A percentile compares a stretch with the other conserved stretches of the same genome.
Evolutionary conservation across 176 grass and related monocot species (phyloP).

Genomic region (Miscanthus lutarioriparius): DNA sequence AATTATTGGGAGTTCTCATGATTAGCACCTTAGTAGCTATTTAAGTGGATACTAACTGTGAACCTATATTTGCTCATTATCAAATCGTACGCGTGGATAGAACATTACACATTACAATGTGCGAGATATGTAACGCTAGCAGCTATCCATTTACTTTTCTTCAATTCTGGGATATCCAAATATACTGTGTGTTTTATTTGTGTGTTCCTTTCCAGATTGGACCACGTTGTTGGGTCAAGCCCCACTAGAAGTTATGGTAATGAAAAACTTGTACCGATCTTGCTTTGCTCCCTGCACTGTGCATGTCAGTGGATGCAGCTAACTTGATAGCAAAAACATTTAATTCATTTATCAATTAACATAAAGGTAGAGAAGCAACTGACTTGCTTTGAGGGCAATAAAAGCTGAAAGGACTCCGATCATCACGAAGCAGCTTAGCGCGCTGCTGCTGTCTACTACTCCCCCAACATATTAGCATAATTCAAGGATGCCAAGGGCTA

Average conservation of each 20-base stretch:
- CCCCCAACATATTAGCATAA: slow-evolving; percentile 49
- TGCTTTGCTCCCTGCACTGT: slow-evolving; percentile 30
- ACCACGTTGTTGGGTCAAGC: slow-evolving; percentile 27
- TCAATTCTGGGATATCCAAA: slow-evolving; percentile 1
- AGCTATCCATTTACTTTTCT: not conserved
- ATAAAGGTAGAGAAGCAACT: slow-evolving; percentile 26
- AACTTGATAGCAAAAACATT: slow-evolving; percentile 35
- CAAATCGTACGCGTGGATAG: not conserved
- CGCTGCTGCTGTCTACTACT: slow-evolving; percentile 43
- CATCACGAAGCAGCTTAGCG: slow-evolving; percentile 46
- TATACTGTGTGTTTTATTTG: not conserved
- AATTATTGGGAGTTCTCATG: not conserved
- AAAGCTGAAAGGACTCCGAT: slow-evolving; percentile 47
- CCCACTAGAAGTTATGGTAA: slow-evolving; percentile 18
- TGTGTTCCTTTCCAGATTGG: slow-evolving; percentile 26
- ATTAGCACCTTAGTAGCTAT: not conserved
- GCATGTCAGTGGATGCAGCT: slow-evolving; percentile 24
- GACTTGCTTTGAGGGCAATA: slow-evolving; percentile 39
- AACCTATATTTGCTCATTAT: no score
- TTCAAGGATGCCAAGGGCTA: slow-evolving; percentile 44
- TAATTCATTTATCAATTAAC: slow-evolving; percentile 37
- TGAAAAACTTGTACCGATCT: slow-evolving; percentile 14
- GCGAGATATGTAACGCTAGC: not conserved
- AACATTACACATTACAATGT: not conserved
- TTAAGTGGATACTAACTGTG: not conserved